Base-by-base conservation (phyloP, 2,329 filamentous ascomycete genomes). In the Talaromyces atroroseus region DNA sequence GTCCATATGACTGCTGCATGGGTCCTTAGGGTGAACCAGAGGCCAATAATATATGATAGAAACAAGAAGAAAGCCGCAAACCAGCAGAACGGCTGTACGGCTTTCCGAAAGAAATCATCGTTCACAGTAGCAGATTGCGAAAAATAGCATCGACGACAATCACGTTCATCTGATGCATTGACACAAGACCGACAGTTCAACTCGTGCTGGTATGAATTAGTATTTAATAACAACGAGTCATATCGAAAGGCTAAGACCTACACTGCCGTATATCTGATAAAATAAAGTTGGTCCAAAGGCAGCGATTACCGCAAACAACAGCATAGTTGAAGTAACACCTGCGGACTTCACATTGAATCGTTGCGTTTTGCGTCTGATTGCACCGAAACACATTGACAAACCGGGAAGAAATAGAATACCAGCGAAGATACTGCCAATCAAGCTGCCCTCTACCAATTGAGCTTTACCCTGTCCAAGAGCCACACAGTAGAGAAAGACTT, bases 1-100 rank as follows among this genome's bases (percentile, higher is more conserved):
- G 91, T 94, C 94, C 94, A 99, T 62, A 99, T 99, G 47, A 96
- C 88, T 4, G 95, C 92, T 3, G 94, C 94, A 69, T 99, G 94
- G 0, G 94, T 99, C 61, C 94, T 83, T 20, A 99, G 81, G 0
- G 94, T 99, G 73, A 99, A 99, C 80, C 94, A 90, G 14, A 99
- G 79, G 23, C 94, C 94, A 59, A 97, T 94, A 36, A 94, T 79
- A 69, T 99, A 99, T 1, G 92, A 95, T 26, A 96, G 77, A 74
- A 99, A 97, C 14, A 99, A 79, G 67, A 95, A 81, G 3, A 86
- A 75, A 0, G 94, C 90, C 4, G 90, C 88, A 66, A 95, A 84
- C 79, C 92, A 96, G 66, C 90, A 95, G 72, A 95, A 99, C 1
- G 94, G 94, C 47, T 90, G 85, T 8, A 99, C 92, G 2, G 92